Base-by-base conservation (phyloP, 2,329 filamentous ascomycete genomes). In the Fragosphaeria purpurea region DNA sequence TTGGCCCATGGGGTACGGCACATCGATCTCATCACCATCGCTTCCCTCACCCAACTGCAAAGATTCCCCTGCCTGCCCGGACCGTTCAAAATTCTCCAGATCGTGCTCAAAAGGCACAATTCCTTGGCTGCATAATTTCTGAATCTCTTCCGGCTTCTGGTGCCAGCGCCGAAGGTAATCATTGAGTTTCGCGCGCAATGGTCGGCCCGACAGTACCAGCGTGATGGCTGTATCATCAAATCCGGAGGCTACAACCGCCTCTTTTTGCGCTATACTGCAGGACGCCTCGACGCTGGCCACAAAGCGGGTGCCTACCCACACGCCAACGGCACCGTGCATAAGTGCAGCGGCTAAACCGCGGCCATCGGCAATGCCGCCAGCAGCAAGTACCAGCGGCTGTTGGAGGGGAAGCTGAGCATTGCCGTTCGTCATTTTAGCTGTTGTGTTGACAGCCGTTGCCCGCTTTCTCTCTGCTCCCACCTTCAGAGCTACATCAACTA, bases 221-320 rank as follows among this genome's bases (percentile, higher is more conserved):
- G 91, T 95, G 46, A 88, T 74, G 57, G 88, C 71, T 1, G 91
- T 96, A 59, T 87, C 89, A 41, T 85, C 81, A 60, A 88, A 90
- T 9, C 72, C 76, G 51, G 88, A 91, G n/a, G 69, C 72, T 2
- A 95, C 85, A 0, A 96, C 89, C 34, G 83, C 85, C 58, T 85
- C 73, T 71, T 96, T 96, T 67, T 96, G 90, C 70, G 82, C 72
- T 59, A 84, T 76, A 64, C 83, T 86, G 61, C 88, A 90, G 12
- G 83, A 84, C 1, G 89, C 89, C 70, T 96, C 91, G 37, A 73
- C 75, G 7, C 80, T 81, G 1, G 91, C 90, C 12, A 96, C 88
- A 66, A 96, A 96, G 22, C 91, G 75, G 53, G 91, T 96, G 33
- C 91, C 91, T 1, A 97, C 90, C 91, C 91, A 97, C 1, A 94